Conservation (phyloP, 2,329 filamentous ascomycete genomes). For the Aspergillus niger region DNA sequence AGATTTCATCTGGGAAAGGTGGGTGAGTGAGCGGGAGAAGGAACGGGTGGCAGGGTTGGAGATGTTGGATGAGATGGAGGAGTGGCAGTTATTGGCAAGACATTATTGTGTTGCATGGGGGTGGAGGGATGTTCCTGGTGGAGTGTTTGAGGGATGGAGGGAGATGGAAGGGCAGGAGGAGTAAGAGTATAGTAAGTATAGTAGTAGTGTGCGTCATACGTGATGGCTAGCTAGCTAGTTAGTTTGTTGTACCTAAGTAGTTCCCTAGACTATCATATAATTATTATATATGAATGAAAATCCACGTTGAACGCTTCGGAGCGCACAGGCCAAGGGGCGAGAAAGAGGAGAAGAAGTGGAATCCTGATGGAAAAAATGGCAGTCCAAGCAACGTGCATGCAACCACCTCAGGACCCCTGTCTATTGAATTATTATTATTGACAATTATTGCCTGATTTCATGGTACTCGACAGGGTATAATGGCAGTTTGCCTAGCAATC, state of each 20-base stretch:
- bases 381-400: too few species aligned
- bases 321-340: too few species aligned
- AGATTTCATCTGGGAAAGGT: conserved; percentile 72
- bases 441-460: background rate
- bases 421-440: background rate
- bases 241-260: too few species aligned
- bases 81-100: conserved; percentile 81
- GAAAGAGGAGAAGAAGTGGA: too few species aligned
- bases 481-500: background rate
- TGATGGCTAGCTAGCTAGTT: too few species aligned
- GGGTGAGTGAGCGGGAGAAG: conserved; percentile 72
- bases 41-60: conserved; percentile 77
- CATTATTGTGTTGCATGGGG: conserved; percentile 94
- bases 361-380: too few species aligned
- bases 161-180: conserved; percentile 32
- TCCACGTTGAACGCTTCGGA: too few species aligned
- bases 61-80: conserved; percentile 91
- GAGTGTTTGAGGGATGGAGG: conserved; percentile 41
- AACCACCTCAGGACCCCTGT: too few species aligned
- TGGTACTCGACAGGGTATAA: background rate
- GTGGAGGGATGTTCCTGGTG: conserved; percentile 57
- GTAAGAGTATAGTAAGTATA: background rate
- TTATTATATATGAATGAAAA: too few species aligned
- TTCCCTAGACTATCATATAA: too few species aligned
- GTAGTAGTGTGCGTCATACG: too few species aligned